These are phyloP conservation scores for Fusarium anthophilum DNA, from an alignment of 2,329 filamentous ascomycete species.

Conservation along the genomic window DNA sequence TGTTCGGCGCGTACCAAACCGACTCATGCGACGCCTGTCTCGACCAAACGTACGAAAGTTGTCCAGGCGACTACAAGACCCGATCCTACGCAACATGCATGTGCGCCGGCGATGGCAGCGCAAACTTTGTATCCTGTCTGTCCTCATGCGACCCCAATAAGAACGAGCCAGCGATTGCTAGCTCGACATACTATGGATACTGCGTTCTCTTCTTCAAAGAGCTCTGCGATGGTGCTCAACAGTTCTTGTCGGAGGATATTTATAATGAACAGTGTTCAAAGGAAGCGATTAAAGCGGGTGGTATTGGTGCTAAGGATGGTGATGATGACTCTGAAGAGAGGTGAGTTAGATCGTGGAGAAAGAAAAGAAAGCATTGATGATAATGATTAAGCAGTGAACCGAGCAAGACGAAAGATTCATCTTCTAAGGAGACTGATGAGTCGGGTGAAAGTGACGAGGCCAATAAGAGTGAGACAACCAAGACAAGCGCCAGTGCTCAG, in stretches of 20 bases:
- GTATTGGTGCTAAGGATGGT: background rate
- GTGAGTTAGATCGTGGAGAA: background rate
- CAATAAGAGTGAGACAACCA: background rate
- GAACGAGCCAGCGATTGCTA: background rate
- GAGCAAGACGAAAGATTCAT: background rate
- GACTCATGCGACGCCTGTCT: background rate
- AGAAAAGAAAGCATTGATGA: accelerated
- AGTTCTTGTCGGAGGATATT: background rate
- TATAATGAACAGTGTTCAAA: background rate
- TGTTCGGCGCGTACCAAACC: background rate
- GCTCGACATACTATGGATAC: background rate
- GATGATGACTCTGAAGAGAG: background rate
- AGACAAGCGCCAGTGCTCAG: background rate
- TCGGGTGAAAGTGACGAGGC: background rate
- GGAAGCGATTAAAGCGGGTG: background rate
- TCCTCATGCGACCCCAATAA: background rate
- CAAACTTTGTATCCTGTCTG: background rate
- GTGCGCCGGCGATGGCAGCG: background rate
- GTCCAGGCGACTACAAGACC: background rate
- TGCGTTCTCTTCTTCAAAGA: background rate
- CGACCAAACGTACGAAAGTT: background rate
- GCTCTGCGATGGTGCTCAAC: background rate
- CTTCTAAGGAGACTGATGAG: background rate
- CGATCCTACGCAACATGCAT: background rate
- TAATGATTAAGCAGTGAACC: background rate